Evolutionary conservation across 2,329 filamentous ascomycete species (phyloP).

Genomic region (Ophiostoma triangulosporum): DNA sequence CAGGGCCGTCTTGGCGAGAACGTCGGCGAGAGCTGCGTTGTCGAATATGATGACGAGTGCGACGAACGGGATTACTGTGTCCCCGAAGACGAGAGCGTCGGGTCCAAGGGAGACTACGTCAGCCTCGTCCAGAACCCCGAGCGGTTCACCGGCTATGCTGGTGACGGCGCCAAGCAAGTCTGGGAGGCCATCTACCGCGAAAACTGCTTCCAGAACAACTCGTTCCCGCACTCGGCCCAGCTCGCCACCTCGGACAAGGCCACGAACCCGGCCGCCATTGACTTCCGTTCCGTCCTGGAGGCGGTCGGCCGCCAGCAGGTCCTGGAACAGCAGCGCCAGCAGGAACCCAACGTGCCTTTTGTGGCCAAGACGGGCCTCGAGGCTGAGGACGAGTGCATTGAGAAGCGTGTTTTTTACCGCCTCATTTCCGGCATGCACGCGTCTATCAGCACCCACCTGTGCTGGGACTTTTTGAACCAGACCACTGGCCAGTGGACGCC

Average conservation of each 20-base stretch:
- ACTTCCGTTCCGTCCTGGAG: slow-evolving; percentile 48
- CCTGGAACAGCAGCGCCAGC: slow-evolving; percentile 46
- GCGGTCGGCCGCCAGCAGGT: slow-evolving; percentile 46
- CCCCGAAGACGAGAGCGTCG: slow-evolving; percentile 80
- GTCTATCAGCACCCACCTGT: slow-evolving; percentile 90
- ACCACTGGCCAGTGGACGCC: slow-evolving; percentile 86
- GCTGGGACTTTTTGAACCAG: slow-evolving; percentile 92
- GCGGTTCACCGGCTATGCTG: slow-evolving; percentile 86
- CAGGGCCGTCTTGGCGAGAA: slow-evolving; percentile 71
- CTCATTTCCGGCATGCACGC: slow-evolving; percentile 97
- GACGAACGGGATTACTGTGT: slow-evolving; percentile 96
- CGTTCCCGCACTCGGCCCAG: slow-evolving; percentile 45
- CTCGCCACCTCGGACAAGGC: slow-evolving; percentile 32
- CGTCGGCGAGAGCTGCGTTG: slow-evolving; percentile 89
- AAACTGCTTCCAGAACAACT: slow-evolving; percentile 76
- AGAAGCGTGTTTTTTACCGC: slow-evolving; percentile 97
- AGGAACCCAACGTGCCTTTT: slow-evolving; percentile 41
- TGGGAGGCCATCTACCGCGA: slow-evolving; percentile 97
- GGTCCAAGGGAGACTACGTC: slow-evolving; percentile 88
- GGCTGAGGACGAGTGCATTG: slow-evolving; percentile 80
- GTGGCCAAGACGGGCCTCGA: slow-evolving; percentile 55
- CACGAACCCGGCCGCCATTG: slow-evolving; percentile 41
- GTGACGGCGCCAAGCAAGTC: slow-evolving; percentile 71
- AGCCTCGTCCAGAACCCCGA: slow-evolving; percentile 88
- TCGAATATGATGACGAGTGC: slow-evolving; percentile 95